A percentile compares a stretch with the other conserved stretches of the same genome.
These are phyloP conservation scores for Lentinula boryana DNA, from an alignment of 768 basidiomycete genomes.

Conservation along the genomic window DNA sequence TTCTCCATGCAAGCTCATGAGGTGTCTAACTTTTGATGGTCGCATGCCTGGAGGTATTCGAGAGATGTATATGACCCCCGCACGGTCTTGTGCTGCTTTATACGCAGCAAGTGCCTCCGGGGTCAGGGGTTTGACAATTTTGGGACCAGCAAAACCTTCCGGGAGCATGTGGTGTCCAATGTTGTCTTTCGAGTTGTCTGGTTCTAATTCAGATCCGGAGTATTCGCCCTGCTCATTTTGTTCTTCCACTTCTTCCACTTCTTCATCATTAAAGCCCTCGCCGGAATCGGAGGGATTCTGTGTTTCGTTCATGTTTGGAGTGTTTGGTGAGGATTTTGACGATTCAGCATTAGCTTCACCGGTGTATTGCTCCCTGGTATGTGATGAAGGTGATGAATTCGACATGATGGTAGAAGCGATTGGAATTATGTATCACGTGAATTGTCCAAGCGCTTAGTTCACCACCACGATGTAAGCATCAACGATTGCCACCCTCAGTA, in stretches of 20 bases:
- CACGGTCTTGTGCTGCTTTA: slow-evolving; percentile 63
- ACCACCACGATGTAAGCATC: background rate
- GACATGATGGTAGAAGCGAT: no score
- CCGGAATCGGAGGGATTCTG: background rate
- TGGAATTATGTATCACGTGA: background rate
- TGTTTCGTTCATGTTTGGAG: background rate
- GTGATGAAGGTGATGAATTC: background rate
- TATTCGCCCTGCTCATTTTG: slow-evolving; percentile 19
- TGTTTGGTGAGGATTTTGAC: background rate
- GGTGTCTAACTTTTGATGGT: slow-evolving; percentile 89
- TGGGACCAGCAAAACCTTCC: slow-evolving; percentile 55
- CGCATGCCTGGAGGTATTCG: slow-evolving; percentile 98
- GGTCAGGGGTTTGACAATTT: slow-evolving; percentile 67
- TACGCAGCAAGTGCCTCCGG: slow-evolving; percentile 71
- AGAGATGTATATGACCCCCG: slow-evolving; percentile 92
- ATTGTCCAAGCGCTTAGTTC: background rate
- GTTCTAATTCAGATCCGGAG: slow-evolving; percentile 15
- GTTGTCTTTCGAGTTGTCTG: background rate
- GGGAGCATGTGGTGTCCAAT: slow-evolving; percentile 46
- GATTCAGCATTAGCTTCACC: slow-evolving; percentile 2
- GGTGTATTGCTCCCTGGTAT: background rate
- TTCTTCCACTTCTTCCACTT: slow-evolving; percentile 20
- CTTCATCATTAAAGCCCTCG: slow-evolving; percentile 10
- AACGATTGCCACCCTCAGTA: background rate
- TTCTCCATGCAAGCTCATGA: slow-evolving; percentile 87